phyloP scores from a whole-genome alignment of 1,284 basidiomycete species.

The Paramarasmius palmivorus region DNA sequence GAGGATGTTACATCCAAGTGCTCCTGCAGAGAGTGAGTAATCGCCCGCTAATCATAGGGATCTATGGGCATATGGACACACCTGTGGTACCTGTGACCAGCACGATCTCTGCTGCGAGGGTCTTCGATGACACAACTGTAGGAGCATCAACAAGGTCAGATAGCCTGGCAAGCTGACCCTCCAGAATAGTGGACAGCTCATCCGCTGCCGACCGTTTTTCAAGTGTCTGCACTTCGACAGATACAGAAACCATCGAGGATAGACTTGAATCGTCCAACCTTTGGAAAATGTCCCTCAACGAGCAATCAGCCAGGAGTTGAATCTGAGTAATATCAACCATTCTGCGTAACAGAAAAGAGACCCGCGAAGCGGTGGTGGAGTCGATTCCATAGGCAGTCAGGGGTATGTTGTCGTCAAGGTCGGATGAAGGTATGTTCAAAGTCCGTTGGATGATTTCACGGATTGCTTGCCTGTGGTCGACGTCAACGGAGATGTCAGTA shows the following conservation, averaged over 20 bases:
- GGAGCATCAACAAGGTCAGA: too few species aligned
- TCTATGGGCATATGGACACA: too few species aligned
- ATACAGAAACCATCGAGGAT: too few species aligned
- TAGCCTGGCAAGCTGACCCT: too few species aligned
- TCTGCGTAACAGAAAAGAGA: slow-evolving; percentile 1
- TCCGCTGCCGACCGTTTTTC: too few species aligned
- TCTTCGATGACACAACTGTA: too few species aligned
- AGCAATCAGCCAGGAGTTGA: slow-evolving; percentile 9
- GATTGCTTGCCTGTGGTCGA: neutral
- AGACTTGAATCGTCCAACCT: too few species aligned
- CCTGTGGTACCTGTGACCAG: slow-evolving; percentile 5
- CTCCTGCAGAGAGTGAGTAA: too few species aligned
- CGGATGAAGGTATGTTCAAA: slow-evolving; percentile 1
- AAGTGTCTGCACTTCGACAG: too few species aligned
- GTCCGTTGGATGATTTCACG: neutral
- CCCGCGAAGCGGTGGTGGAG: slow-evolving; percentile 8
- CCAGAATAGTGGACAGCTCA: too few species aligned
- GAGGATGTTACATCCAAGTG: slow-evolving; percentile 3
- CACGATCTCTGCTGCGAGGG: neutral
- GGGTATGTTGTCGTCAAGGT: slow-evolving; percentile 8
- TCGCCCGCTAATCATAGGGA: too few species aligned
- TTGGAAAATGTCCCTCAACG: too few species aligned
- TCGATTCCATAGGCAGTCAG: slow-evolving; percentile 12
- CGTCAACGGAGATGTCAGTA: neutral
- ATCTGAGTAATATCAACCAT: slow-evolving; percentile 5